Evolutionary conservation across 2,329 filamentous ascomycete genomes (phyloP).

Genomic region (Neopestalotiopsis rosae): DNA sequence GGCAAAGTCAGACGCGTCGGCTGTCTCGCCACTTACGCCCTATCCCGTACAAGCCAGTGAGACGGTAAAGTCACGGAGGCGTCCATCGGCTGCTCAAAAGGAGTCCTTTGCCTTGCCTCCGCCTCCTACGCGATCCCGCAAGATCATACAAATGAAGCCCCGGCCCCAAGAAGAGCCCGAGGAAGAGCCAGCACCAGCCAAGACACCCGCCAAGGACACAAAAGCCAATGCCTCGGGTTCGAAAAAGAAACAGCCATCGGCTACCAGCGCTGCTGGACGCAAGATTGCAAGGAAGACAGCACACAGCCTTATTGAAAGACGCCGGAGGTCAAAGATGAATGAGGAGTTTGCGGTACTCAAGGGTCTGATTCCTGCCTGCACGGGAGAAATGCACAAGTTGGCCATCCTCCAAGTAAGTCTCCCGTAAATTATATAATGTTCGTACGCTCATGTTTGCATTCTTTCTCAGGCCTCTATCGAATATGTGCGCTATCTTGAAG

Average conservation of each 20-base stretch:
- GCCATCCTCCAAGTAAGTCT: constrained; percentile 82
- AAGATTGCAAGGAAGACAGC: constrained; percentile 97
- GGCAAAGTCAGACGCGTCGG: constrained; percentile 35
- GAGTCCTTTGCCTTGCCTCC: constrained; percentile 83
- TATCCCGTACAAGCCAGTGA: constrained; percentile 53
- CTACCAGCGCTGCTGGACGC: constrained; percentile 83
- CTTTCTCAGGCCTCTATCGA: constrained; percentile 83
- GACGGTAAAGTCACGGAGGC: constrained; percentile 58
- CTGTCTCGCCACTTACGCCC: constrained; percentile 31
- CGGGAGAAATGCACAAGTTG: constrained; percentile 98
- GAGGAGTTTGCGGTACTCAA: constrained; percentile 95
- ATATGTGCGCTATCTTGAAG: constrained; percentile 91
- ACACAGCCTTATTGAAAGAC: constrained; percentile 90
- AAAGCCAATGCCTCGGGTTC: constrained; percentile 39
- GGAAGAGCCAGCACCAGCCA: constrained; percentile 25
- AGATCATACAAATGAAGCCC: constrained; percentile 98
- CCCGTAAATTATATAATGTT: background rate
- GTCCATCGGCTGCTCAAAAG: constrained; percentile 57
- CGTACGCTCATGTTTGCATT: constrained; percentile 7
- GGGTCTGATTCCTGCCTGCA: constrained; percentile 93
- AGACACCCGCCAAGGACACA: constrained; percentile 23
- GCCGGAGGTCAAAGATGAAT: constrained; percentile 96
- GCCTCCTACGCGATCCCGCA: constrained; percentile 87
- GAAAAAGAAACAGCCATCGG: constrained; percentile 79
- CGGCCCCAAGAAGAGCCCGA: constrained; percentile 47